These are phyloP conservation scores for Hypoxylon sp. DNA, from an alignment of 2,329 filamentous ascomycete genomes.

Conservation along the genomic window DNA sequence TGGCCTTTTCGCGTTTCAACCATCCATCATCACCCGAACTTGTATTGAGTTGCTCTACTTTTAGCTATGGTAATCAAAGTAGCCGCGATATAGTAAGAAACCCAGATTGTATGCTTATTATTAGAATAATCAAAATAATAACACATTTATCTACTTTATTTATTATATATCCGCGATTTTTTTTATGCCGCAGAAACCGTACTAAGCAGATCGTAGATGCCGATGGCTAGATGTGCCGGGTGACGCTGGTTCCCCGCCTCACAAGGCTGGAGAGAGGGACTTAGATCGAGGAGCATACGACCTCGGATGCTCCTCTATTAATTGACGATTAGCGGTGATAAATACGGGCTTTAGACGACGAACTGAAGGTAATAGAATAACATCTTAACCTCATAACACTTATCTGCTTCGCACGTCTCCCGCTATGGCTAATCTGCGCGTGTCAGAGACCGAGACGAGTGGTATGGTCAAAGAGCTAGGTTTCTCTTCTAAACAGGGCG, in stretches of 20 bases:
- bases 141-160: not conserved
- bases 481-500: slow-evolving; percentile 28
- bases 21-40: not conserved
- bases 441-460: not conserved
- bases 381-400: not conserved
- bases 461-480: slow-evolving; percentile 17
- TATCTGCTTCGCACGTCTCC: not conserved
- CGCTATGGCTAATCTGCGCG: not conserved
- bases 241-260: not conserved
- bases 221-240: not conserved
- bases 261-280: not conserved
- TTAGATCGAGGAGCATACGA: not conserved
- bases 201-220: not conserved
- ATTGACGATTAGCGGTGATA: not conserved
- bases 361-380: slow-evolving; percentile 1
- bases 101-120: not conserved
- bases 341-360: not conserved
- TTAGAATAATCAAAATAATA: not conserved
- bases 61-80: not conserved
- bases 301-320: not conserved
- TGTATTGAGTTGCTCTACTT: not conserved
- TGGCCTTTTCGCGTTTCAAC: not conserved
- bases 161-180: not conserved
- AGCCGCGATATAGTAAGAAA: not conserved
- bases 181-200: not conserved